Conservation (phyloP, 192 early-diverging fungal species). For the Entomortierella beljakovae region DNA sequence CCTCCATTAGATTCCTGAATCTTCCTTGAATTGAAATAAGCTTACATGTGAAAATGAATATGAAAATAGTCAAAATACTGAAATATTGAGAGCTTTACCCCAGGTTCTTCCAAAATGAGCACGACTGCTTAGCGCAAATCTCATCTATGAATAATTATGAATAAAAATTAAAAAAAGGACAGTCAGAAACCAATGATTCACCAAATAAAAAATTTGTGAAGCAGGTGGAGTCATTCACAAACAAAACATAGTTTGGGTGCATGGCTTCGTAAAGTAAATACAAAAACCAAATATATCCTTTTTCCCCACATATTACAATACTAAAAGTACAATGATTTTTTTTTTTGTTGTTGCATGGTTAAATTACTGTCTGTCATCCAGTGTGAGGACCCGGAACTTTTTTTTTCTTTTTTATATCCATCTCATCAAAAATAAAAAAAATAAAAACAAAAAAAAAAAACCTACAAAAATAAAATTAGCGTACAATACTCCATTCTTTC, state of each 20-base stretch:
- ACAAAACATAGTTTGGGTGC: no score
- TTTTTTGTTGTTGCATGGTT: background rate
- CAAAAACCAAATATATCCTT: no score
- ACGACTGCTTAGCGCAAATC: background rate
- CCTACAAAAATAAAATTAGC: background rate
- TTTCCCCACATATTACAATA: no score
- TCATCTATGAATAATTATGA: background rate
- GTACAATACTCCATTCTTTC: background rate
- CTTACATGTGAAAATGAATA: background rate
- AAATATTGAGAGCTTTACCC: no score
- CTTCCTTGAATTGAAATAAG: background rate
- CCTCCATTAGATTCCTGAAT: background rate
- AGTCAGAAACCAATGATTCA: background rate
- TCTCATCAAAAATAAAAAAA: background rate
- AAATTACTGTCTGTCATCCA: background rate
- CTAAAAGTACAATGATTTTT: no score
- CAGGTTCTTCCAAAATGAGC: constrained; percentile 11
- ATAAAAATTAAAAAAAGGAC: background rate
- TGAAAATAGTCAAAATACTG: no score
- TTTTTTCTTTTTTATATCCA: constrained; percentile 3
- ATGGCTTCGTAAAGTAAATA: no score
- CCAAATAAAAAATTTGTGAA: no score
- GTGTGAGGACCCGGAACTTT: constrained; percentile 4
- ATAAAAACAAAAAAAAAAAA: background rate
- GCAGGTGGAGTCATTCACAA: no score